These are phyloP conservation scores for Monilinia aucupariae DNA, from an alignment of 2,329 filamentous ascomycete species.

Conservation along the genomic window DNA sequence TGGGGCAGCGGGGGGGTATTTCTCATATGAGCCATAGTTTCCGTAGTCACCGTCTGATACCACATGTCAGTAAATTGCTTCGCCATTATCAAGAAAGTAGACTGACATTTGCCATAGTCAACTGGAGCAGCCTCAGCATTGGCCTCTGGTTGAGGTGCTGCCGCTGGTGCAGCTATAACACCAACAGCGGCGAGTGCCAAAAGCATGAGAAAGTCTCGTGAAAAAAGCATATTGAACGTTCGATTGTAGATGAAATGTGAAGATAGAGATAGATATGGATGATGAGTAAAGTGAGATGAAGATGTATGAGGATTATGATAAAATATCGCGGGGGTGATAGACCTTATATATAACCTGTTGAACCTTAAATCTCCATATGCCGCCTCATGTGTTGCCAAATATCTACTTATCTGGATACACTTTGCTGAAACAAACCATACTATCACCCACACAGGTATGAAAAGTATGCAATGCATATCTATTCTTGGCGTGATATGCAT, in stretches of 20 bases:
- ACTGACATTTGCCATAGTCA: slow-evolving; percentile 12
- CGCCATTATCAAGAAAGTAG: background rate
- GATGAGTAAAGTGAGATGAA: background rate
- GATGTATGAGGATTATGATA: background rate
- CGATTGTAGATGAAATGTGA: background rate
- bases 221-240: slow-evolving; percentile 16
- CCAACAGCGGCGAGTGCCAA: slow-evolving; percentile 12
- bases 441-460: background rate
- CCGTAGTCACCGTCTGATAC: slow-evolving; percentile 7
- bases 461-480: background rate
- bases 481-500: background rate
- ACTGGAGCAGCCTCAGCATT: slow-evolving; percentile 3
- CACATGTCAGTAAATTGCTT: background rate
- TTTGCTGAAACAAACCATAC: background rate
- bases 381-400: background rate
- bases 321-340: slow-evolving; percentile 1
- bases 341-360: slow-evolving; percentile 13
- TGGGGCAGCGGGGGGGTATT: slow-evolving; percentile 1
- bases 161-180: slow-evolving; percentile 7
- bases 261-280: background rate
- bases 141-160: slow-evolving; percentile 12
- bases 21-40: slow-evolving; percentile 14
- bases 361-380: background rate
- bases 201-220: slow-evolving; percentile 13
- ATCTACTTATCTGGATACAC: background rate